Conservation (phyloP, 495 filamentous ascomycete species). For the Tuber microsphaerosporum region DNA sequence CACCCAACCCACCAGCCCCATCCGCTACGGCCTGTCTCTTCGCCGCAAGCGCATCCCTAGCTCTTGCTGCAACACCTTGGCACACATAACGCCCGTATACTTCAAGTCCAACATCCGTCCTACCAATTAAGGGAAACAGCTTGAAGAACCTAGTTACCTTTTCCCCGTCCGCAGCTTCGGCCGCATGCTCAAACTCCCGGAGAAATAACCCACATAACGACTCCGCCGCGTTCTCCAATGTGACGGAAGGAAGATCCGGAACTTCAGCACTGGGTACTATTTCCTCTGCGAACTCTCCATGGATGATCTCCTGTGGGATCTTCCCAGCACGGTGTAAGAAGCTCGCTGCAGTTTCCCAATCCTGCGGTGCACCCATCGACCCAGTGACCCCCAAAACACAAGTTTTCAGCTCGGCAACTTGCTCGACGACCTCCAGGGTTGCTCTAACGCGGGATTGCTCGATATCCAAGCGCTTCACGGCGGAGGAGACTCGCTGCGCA, state of each 20-base stretch:
- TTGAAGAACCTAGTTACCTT: conserved; percentile 96
- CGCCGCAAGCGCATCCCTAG: conserved; percentile 69
- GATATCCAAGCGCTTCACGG: conserved; percentile 76
- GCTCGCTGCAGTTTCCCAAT: conserved; percentile 92
- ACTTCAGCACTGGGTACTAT: conserved; percentile 95
- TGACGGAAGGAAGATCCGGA: conserved; percentile 80
- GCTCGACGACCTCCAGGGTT: conserved; percentile 86
- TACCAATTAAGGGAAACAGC: conserved; percentile 88
- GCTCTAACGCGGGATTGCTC: conserved; percentile 86
- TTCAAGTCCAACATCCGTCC: conserved; percentile 80
- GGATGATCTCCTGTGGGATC: conserved; percentile 69
- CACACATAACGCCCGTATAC: conserved; percentile 94
- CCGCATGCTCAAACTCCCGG: conserved; percentile 90
- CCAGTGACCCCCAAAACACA: conserved; percentile 92
- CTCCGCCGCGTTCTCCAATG: conserved; percentile 77
- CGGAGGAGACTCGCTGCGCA: conserved; percentile 74
- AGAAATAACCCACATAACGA: conserved; percentile 81
- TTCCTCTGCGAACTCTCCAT: conserved; percentile 80
- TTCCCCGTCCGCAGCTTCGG: conserved; percentile 71
- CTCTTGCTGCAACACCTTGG: conserved; percentile 76
- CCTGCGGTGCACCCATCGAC: conserved; percentile 94
- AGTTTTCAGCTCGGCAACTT: conserved; percentile 90
- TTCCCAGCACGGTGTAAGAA: conserved; percentile 76
- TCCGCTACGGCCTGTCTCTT: conserved; percentile 36
- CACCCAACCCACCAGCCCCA: conserved; percentile 52